Base-by-base conservation (phyloP, 495 filamentous ascomycete genomes). In the Neurospora sp. region DNA sequence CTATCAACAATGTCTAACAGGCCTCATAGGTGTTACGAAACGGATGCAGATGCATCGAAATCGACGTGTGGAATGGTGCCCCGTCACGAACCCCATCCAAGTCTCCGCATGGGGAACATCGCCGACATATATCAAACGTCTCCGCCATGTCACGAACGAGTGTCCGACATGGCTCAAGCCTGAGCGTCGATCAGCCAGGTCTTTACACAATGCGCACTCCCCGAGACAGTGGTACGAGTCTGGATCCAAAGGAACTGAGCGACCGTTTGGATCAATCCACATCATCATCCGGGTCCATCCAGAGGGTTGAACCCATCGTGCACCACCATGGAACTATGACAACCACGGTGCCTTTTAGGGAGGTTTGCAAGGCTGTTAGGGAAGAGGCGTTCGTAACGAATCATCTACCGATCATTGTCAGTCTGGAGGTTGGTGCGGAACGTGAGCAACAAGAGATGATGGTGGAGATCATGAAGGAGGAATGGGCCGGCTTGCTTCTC, bases 31-130 rank as follows among this genome's bases (percentile, higher is more conserved):
- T 80, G 4, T 88, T 98, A 5, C 82, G 87, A 18, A 87, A 88
- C 46, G 93, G 94, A 38, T 96, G 95, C 75, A 88, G 96, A 39
- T 97, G 93, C 74, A 93, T 98, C 39, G 95, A 98, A 80, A 97
- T 98, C 76, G 95, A 98, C 79, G 94, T 98, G 10, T 97, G 94
- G 93, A 92, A 98, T 81, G 92, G 94, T 3, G 73, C 80, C 5
- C 48, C 72, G 3, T 73, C 79, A 22, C 76, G 77, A 12, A 71
- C 74, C 0, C 71, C 75, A 3, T 81, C 81, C 48, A 79, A 75
- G 39, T 78, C 78, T 4, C 80, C 81, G 16, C 40, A 72, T 39
- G 71, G 68, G 20, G 74, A 79, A 35, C 82, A 85, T 42, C 73
- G 73, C 61, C 76, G 79, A 39, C 78, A 81, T 69, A 71, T 84